Percentiles rank a stretch among this genome's conserved stretches.
phyloP scores from a whole-genome alignment of 768 basidiomycete genomes.

The Hericium coralloides region DNA sequence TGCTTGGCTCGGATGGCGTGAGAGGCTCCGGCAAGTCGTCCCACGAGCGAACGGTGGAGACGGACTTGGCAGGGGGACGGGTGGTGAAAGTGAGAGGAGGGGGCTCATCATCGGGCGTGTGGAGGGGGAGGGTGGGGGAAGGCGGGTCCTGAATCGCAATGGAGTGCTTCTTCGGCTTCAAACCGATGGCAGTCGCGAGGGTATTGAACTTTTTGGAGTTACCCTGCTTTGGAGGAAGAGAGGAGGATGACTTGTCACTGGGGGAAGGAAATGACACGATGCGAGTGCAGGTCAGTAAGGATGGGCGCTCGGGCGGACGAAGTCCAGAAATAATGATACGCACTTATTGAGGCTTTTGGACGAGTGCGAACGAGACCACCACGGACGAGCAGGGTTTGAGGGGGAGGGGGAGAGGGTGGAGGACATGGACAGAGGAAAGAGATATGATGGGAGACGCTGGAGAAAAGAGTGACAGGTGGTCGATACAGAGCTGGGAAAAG shows the following conservation, averaged over 20 bases:
- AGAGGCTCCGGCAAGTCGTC: conserved; percentile 45
- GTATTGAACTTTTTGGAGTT: conserved; percentile 39
- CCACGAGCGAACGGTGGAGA: conserved; percentile 47
- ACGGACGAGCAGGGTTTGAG: conserved; percentile 16
- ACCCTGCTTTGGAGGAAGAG: neutral
- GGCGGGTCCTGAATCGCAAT: conserved; percentile 46
- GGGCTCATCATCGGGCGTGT: conserved; percentile 15
- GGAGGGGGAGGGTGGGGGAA: conserved; percentile 14
- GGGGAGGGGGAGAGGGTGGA: conserved; percentile 8
- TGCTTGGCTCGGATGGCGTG: conserved; percentile 31
- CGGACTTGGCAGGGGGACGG: conserved; percentile 44
- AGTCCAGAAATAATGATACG: conserved; percentile 5
- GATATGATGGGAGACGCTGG: conserved; percentile 1
- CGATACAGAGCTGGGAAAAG: neutral
- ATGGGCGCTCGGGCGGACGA: neutral
- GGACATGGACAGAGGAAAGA: conserved; percentile 17
- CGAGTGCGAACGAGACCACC: conserved; percentile 27
- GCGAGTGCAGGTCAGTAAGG: neutral
- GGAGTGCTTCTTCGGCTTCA: conserved; percentile 53
- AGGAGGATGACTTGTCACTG: conserved; percentile 1
- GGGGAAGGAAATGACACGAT: neutral
- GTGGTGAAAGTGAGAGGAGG: conserved; percentile 20
- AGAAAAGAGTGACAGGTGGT: neutral
- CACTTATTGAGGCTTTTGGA: conserved; percentile 15
- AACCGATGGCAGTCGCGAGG: conserved; percentile 51